Percentiles rank a stretch among this genome's conserved stretches.
Evolutionary conservation across 192 early-diverging fungal species (phyloP).

Genomic region (Coemansia sp.): DNA sequence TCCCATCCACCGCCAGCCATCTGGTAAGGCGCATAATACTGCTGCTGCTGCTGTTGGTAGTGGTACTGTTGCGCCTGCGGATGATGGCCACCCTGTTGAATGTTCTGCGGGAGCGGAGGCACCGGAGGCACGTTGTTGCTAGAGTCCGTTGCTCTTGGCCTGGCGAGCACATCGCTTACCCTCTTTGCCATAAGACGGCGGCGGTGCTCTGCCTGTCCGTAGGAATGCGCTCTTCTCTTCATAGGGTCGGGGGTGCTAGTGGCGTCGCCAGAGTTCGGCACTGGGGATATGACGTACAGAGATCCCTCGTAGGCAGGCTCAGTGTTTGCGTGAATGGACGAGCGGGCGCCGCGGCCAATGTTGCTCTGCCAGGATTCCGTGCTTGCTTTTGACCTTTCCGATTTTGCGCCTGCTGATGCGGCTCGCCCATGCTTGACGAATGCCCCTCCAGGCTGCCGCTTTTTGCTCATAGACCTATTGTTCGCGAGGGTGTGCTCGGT

Average conservation of each 20-base stretch:
- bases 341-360: conserved; percentile 19
- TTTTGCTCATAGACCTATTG: conserved; percentile 3
- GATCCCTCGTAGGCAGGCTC: conserved; percentile 39
- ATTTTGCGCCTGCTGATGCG: conserved; percentile 9
- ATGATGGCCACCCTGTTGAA: neutral
- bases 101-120: conserved; percentile 32
- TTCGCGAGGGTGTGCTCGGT: neutral
- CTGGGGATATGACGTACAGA: conserved; percentile 19
- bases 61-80: neutral
- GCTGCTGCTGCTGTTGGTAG: conserved; percentile 2
- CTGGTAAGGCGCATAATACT: neutral
- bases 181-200: conserved; percentile 6
- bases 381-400: conserved; percentile 21
- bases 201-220: conserved; percentile 7
- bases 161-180: neutral
- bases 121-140: conserved; percentile 27
- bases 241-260: neutral
- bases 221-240: neutral
- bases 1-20: neutral
- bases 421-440: conserved; percentile 22
- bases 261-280: neutral
- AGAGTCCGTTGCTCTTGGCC: neutral
- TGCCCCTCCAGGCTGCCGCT: conserved; percentile 28
- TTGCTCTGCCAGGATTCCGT: conserved; percentile 53
- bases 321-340: conserved; percentile 34